phyloP scores from a whole-genome alignment of 495 filamentous ascomycete species.

The Penicillium coprophilum region DNA sequence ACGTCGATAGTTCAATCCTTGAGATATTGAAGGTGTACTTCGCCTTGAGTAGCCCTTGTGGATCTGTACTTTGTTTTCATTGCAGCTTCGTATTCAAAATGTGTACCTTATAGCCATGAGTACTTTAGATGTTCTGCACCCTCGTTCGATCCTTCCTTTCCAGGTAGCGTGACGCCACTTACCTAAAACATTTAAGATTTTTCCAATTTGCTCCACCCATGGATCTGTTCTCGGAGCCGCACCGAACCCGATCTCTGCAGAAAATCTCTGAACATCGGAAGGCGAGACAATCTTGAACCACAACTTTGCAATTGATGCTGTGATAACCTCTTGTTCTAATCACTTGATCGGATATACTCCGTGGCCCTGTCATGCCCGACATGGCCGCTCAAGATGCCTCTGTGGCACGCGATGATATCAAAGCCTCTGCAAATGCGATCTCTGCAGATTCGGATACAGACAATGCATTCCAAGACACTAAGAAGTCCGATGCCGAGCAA shows the following conservation, averaged over 20 bases:
- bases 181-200: slow-evolving; percentile 26
- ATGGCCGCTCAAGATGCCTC: slow-evolving; percentile 21
- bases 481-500: slow-evolving; percentile 27
- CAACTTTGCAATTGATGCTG: too few species aligned
- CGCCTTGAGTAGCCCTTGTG: too few species aligned
- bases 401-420: slow-evolving; percentile 5
- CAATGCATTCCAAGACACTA: slow-evolving; percentile 25
- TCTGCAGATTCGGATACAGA: slow-evolving; percentile 16
- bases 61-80: too few species aligned
- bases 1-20: too few species aligned
- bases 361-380: slow-evolving; percentile 1
- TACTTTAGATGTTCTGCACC: too few species aligned
- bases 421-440: slow-evolving; percentile 9
- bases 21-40: too few species aligned
- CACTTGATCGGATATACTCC: background rate
- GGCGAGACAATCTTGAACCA: background rate
- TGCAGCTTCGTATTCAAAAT: too few species aligned
- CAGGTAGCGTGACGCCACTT: slow-evolving; percentile 15
- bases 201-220: slow-evolving; percentile 12
- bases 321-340: too few species aligned
- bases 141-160: slow-evolving; percentile 6
- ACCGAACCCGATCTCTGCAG: slow-evolving; percentile 13
- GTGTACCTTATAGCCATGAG: too few species aligned
- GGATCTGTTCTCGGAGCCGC: slow-evolving; percentile 11
- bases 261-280: slow-evolving; percentile 2